A percentile compares a stretch with the other conserved stretches of the same genome.
Conservation (phyloP, 805 yeast genomes). For the Hagleromyces aurorensis region DNA sequence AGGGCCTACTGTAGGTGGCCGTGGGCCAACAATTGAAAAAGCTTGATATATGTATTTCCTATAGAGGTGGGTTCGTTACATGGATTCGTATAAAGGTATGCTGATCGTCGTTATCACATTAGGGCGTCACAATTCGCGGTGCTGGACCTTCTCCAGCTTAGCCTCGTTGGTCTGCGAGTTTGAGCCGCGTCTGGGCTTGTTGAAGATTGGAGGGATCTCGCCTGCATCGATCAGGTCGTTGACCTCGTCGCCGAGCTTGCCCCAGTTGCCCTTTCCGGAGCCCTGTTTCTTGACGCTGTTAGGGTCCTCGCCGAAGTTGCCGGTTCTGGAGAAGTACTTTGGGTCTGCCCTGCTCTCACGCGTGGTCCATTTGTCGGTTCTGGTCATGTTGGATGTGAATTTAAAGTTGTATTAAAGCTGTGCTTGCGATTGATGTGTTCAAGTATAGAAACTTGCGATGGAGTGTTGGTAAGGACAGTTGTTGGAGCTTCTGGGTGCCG, state of each 20-base stretch:
- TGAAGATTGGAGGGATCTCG: conserved; percentile 42
- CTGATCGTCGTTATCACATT: too few relatives aligned
- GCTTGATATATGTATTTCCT: too few relatives aligned
- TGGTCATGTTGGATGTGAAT: conserved; percentile 42
- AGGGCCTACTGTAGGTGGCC: conserved; percentile 67
- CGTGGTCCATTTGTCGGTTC: conserved; percentile 68
- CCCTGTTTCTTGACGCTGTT: conserved; percentile 75
- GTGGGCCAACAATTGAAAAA: too few relatives aligned
- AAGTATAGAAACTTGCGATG: not conserved
- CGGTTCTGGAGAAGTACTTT: conserved; percentile 73
- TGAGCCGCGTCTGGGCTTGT: conserved; percentile 44
- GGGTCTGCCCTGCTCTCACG: conserved; percentile 55
- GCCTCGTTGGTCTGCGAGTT: conserved; percentile 39
- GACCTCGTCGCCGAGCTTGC: conserved; percentile 69
- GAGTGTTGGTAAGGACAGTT: not conserved
- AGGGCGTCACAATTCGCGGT: conserved; percentile 5
- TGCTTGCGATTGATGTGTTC: conserved; percentile 1
- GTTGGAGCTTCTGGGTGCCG: too few relatives aligned
- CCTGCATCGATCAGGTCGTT: conserved; percentile 54
- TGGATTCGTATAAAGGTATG: too few relatives aligned
- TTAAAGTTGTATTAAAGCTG: not conserved
- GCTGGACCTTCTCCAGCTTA: conserved; percentile 31
- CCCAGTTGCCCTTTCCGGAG: conserved; percentile 86
- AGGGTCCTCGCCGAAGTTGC: conserved; percentile 61
- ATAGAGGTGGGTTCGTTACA: too few relatives aligned